A percentile compares a stretch with the other conserved stretches of the same genome.
These are phyloP conservation scores for Przewalskia tangutica DNA, from an alignment of 257 asterid species.

Conservation along the genomic window DNA sequence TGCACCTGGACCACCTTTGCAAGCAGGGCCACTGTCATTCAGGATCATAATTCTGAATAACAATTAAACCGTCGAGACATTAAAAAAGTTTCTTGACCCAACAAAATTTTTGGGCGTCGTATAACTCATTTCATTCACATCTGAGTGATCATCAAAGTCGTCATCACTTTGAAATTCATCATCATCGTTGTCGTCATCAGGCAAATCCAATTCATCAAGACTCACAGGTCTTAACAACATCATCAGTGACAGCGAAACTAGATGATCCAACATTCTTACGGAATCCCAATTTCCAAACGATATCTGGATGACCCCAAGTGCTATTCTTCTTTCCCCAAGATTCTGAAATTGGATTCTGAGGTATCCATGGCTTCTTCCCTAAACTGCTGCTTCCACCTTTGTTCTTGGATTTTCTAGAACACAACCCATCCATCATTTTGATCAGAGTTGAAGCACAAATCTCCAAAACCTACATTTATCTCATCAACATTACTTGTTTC, in stretches of 20 bases:
- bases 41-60: background rate
- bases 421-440: conserved; percentile 60
- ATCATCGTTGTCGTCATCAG: conserved; percentile 2
- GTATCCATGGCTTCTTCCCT: conserved; percentile 23
- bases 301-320: too few relatives aligned
- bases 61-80: conserved; percentile 12
- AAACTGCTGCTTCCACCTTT: conserved; percentile 15
- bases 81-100: conserved; percentile 21
- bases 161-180: background rate
- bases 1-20: too few relatives aligned
- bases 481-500: conserved; percentile 18
- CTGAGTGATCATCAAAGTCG: background rate
- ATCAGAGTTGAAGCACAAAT: conserved; percentile 20
- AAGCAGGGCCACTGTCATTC: conserved; percentile 22
- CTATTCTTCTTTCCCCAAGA: conserved; percentile 16
- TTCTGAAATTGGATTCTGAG: conserved; percentile 11
- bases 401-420: conserved; percentile 39
- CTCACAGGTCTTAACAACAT: background rate
- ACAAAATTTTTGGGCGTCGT: conserved; percentile 13
- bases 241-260: background rate
- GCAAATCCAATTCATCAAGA: too few relatives aligned
- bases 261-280: conserved; percentile 26
- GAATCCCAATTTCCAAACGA: conserved; percentile 12
- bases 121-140: conserved; percentile 24
- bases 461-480: conserved; percentile 26